Conservation (phyloP, 306 rosid species). For the Acacia crassicarpa region DNA sequence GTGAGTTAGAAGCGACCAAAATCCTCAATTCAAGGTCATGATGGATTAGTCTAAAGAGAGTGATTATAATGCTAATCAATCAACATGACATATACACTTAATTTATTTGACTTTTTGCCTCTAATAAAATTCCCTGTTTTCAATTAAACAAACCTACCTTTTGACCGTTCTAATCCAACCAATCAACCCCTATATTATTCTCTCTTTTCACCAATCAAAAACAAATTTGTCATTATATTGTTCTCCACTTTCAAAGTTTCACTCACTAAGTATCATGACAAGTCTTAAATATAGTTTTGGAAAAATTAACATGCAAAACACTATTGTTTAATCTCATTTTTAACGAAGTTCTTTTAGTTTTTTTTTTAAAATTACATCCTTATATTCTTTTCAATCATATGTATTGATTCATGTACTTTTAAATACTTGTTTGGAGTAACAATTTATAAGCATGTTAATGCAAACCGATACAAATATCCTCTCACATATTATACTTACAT, state of each 20-base stretch:
- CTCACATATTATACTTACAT: too few species aligned
- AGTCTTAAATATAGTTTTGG: too few species aligned
- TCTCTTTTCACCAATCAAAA: not conserved
- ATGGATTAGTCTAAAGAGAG: conserved; percentile 9
- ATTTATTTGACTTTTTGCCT: conserved; percentile 33
- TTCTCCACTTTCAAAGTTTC: not conserved
- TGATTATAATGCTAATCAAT: conserved; percentile 24
- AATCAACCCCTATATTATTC: not conserved
- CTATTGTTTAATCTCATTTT: too few species aligned
- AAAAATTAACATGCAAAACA: too few species aligned
- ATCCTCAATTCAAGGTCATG: conserved; percentile 44
- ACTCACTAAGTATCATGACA: not conserved
- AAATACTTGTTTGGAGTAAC: too few species aligned
- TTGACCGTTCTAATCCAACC: conserved; percentile 27
- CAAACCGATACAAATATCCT: too few species aligned
- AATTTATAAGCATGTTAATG: too few species aligned
- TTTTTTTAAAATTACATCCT: too few species aligned
- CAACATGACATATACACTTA: not conserved
- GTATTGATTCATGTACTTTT: too few species aligned
- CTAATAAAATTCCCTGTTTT: conserved; percentile 32
- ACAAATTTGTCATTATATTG: not conserved
- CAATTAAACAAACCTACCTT: conserved; percentile 26
- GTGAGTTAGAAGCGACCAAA: conserved; percentile 36
- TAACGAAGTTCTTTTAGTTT: too few species aligned
- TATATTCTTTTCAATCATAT: too few species aligned